phyloP scores from a whole-genome alignment of 2,329 filamentous ascomycete genomes.

The Sclerotiophoma versabilis region DNA sequence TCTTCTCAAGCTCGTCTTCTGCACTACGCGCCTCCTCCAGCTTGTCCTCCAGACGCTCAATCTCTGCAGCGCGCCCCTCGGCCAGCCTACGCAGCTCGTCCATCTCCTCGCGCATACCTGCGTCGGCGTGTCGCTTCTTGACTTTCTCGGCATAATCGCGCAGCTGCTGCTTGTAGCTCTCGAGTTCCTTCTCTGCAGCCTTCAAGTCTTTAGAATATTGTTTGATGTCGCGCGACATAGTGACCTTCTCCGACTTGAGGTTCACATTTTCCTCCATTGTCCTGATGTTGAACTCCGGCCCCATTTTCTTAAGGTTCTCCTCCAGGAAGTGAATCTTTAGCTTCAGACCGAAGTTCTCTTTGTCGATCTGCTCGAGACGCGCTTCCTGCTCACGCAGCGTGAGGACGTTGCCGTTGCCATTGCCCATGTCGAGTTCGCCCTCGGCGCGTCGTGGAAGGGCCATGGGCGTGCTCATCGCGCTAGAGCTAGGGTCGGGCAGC shows the following conservation, averaged over 20 bases:
- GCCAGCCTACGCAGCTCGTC: constrained; percentile 54
- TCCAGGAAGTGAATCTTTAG: constrained; percentile 85
- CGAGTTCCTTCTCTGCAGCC: constrained; percentile 84
- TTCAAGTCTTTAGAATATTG: constrained; percentile 85
- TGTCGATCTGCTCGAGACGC: constrained; percentile 92
- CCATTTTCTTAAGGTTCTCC: constrained; percentile 84
- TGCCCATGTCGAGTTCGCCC: constrained; percentile 67
- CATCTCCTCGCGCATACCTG: constrained; percentile 70
- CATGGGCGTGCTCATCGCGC: constrained; percentile 80
- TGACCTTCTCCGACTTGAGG: constrained; percentile 90
- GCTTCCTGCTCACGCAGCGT: constrained; percentile 95
- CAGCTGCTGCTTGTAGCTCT: constrained; percentile 82
- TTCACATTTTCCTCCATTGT: constrained; percentile 95
- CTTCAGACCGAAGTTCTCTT: constrained; percentile 72
- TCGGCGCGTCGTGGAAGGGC: constrained; percentile 71
- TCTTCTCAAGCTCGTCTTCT: constrained; percentile 47
- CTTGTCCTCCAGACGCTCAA: constrained; percentile 45
- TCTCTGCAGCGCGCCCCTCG: constrained; percentile 51
- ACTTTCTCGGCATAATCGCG: constrained; percentile 82
- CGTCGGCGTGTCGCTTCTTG: constrained; percentile 76
- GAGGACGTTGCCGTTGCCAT: constrained; percentile 87
- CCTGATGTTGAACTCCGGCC: constrained; percentile 86
- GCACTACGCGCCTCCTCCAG: constrained; percentile 40
- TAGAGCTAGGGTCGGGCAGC: constrained; percentile 79
- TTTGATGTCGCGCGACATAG: constrained; percentile 85